phyloP scores from a whole-genome alignment of 2,329 filamentous ascomycete genomes.

The Nemania sp. region DNA sequence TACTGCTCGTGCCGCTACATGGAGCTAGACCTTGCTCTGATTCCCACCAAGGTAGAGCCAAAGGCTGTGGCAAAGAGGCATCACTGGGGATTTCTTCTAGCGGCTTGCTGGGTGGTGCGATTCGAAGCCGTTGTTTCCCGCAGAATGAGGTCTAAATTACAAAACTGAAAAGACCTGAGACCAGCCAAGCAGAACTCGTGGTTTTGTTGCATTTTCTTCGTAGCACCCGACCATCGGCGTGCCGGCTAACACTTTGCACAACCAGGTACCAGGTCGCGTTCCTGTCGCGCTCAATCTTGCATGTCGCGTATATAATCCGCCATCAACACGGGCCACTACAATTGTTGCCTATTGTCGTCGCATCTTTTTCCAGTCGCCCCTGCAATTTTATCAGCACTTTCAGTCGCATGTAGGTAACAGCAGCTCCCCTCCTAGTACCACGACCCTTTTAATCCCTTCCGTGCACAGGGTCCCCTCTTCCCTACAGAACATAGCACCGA shows the following conservation, averaged over 20 bases:
- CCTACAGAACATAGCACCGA: background rate
- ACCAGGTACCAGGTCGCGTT: conserved; percentile 13
- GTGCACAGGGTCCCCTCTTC: background rate
- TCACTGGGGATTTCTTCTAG: conserved; percentile 8
- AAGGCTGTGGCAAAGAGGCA: conserved; percentile 61
- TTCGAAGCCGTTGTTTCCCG: conserved; percentile 55
- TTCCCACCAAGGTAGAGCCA: conserved; percentile 54
- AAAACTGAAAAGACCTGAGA: conserved; percentile 81
- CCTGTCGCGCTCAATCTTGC: background rate
- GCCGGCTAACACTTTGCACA: conserved; percentile 11
- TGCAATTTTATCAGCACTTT: background rate
- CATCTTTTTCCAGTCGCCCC: background rate
- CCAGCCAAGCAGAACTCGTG: conserved; percentile 33
- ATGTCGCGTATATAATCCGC: conserved; percentile 6
- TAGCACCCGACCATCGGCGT: conserved; percentile 2
- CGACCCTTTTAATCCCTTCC: conserved; percentile 1
- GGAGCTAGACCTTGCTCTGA: conserved; percentile 53
- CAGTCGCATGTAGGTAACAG: conserved; percentile 19
- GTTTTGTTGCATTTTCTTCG: background rate
- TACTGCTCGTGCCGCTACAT: conserved; percentile 48
- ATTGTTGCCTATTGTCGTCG: too few species aligned
- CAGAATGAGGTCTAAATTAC: conserved; percentile 52
- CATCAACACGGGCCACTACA: background rate
- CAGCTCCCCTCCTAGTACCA: background rate
- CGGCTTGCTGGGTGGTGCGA: conserved; percentile 31